A percentile compares a stretch with the other conserved stretches of the same genome.
Conservation (phyloP, 805 yeast species). For the Zygotorulaspora florentina region DNA sequence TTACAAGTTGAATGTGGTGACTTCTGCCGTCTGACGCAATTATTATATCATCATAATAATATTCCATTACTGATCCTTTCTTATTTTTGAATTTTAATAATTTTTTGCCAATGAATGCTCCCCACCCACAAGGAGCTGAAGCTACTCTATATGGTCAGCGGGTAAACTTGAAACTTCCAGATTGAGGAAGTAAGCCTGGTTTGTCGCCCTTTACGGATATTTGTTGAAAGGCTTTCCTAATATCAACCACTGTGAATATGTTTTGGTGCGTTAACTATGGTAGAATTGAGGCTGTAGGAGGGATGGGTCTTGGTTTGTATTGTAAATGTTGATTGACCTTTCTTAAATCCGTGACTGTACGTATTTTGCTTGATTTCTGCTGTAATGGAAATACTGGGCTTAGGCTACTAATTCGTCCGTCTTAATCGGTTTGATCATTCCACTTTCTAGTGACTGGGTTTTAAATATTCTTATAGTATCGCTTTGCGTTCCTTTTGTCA, state of each 20-base stretch:
- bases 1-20: not conserved
- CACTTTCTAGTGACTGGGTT: not conserved
- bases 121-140: constrained; percentile 9
- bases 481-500: not conserved
- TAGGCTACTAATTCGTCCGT: not conserved
- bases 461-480: not conserved
- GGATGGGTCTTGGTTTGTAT: not conserved
- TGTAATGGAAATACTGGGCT: not conserved
- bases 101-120: constrained; percentile 4
- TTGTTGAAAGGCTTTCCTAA: constrained; percentile 11
- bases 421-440: not conserved
- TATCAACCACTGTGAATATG: constrained; percentile 10
- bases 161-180: constrained; percentile 5
- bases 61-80: not conserved
- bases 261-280: not conserved
- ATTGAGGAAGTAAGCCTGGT: constrained; percentile 6
- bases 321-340: not conserved
- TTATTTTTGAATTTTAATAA: not conserved
- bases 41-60: constrained; percentile 6
- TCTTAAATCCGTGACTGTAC: not conserved
- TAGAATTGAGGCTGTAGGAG: not conserved
- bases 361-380: not conserved
- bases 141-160: constrained; percentile 2
- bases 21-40: constrained; percentile 1
- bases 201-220: constrained; percentile 6